Evolutionary conservation across 208 protist genomes (phyloP), one percentile per base, ranked within the genome.

Genomic region (Trypanosoma mega): DNA sequence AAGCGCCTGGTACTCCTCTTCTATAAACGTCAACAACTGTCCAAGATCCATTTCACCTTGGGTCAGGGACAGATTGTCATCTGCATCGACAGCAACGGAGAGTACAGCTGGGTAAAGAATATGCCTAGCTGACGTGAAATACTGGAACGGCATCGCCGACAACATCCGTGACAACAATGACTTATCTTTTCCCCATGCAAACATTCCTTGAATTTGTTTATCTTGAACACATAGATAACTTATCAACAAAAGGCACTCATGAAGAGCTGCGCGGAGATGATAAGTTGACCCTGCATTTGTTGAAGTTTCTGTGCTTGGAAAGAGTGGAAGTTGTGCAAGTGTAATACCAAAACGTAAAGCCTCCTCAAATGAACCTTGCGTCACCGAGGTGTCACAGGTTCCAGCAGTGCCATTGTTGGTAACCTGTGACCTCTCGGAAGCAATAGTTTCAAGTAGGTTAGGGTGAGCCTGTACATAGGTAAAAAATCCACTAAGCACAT

Each of bases 151-250:
- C 41, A 94, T 68, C 23, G 78, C 71, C 26, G 62, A 75, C 14
- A 92, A 53, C 31, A 94, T 72, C 30, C 55, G 80, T 16, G 73
- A 76, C 11, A 94, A 56, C 8, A 94, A 65, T 24, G 82, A 69
- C 47, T 77, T 82, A 21, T 59, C 68, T 52, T 87, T 88, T 0
- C 88, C 88, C 85, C 88, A 94, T 1, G 71, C 62, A 61, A 94
- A 70, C 69, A 92, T 91, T n/a, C 86, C 82, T 68, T 92, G 82
- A 41, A 92, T 70, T 20, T 55, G 59, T 27, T 58, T 60, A 61
- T 94, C 80, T 41, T 91, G 82, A 11, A 94, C 63, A 48, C 75
- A 91, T 12, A 94, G 71, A 56, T 94, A 94, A 9, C 85, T 82
- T 26, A 92, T 63, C 14, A 94, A 37, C 7, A 94, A 68, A 29